Evolutionary conservation across 2,329 filamentous ascomycete species (phyloP).

Genomic region (Pleochaeta shiraiana): DNA sequence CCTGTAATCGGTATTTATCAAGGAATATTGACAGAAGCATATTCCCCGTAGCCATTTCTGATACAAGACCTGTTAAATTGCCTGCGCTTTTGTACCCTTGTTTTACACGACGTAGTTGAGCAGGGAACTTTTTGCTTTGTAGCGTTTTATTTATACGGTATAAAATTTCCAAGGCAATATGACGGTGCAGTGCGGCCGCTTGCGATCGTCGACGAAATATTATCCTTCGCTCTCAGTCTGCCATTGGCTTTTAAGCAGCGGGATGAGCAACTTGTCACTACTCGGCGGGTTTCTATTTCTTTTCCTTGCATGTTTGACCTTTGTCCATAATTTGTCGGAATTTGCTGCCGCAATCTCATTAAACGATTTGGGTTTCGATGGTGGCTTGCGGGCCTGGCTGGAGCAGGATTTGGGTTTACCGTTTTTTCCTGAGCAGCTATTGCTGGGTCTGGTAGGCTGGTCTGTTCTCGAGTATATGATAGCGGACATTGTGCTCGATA

Average conservation of each 20-base stretch:
- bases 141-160: background rate
- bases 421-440: too few relatives aligned
- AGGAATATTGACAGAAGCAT: background rate
- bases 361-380: background rate
- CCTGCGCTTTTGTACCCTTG: background rate
- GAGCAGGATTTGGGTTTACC: too few relatives aligned
- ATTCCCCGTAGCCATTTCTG: background rate
- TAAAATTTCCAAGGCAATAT: background rate
- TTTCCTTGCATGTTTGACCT: background rate
- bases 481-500: background rate
- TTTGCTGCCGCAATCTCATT: background rate
- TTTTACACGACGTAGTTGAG: background rate
- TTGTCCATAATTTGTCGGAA: background rate
- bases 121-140: too few relatives aligned
- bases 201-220: background rate
- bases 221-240: background rate
- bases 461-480: too few relatives aligned
- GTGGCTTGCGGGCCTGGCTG: slow-evolving; percentile 3
- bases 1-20: background rate
- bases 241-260: background rate
- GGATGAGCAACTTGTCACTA: background rate
- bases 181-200: background rate
- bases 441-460: background rate
- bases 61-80: background rate
- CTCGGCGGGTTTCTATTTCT: background rate